Base-by-base conservation (phyloP, 1,284 basidiomycete species). In the Leccinum pachyderme region DNA sequence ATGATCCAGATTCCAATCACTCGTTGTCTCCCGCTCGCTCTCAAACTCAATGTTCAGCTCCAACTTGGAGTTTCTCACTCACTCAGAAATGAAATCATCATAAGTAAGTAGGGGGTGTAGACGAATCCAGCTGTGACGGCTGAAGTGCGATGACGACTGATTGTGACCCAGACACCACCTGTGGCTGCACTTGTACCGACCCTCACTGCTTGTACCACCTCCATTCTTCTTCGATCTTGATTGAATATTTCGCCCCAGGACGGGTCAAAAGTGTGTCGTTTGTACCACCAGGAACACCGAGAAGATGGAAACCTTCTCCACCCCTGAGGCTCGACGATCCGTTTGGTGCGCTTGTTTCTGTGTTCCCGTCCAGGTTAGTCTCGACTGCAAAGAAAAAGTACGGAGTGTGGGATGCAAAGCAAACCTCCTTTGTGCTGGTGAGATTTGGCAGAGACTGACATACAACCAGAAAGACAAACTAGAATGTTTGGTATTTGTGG, bases 141-240 rank as follows among this genome's bases (percentile, higher is more conserved):
- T 18, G 37, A 39, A 13, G 37, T 39, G 37, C 18, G 7, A 9
- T 18, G 9, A 39, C 18, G 37, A n/a, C 33, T 15, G 33, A 35
- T 9, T 61, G 53, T 3, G 58, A 47, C 22, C 4, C n/a, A n/a
- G n/a, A n/a, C n/a, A n/a, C 9, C 5, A 31, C 39, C 22, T 54
- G 63, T 8, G 62, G 59, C 11, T 72, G 59, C 2, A 89, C 88
- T 64, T 96, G 86, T 29, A 96, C 93, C 95, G 95, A 98, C 49
- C 93, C 84, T 22, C 91, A 83, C 72, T n/a, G n/a, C n/a, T n/a
- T n/a, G n/a, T n/a, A n/a, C n/a, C n/a, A n/a, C n/a, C n/a, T n/a
- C n/a, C n/a, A n/a, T n/a, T n/a, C n/a, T n/a, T n/a, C n/a, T n/a
- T n/a, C n/a, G n/a, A n/a, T n/a, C n/a, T n/a, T n/a, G n/a, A n/a